Percentiles rank a stretch among this genome's conserved stretches.
Conservation (phyloP, 495 filamentous ascomycete species). For the Barbatosphaeria neglecta region DNA sequence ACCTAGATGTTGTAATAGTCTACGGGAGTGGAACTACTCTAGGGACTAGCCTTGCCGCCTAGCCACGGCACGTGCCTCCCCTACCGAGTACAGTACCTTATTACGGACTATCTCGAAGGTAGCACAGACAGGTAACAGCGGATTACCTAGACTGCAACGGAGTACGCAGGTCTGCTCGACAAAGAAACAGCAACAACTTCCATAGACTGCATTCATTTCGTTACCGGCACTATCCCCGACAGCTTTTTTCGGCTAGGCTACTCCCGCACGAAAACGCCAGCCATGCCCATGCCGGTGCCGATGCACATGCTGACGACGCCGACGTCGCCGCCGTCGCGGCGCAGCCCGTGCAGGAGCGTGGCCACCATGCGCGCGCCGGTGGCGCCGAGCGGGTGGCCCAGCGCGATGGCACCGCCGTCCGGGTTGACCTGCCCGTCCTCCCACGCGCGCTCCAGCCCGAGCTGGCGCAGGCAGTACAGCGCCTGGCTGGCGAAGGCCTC, state of each 20-base stretch:
- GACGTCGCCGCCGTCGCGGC: constrained; percentile 46
- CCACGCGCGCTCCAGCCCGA: constrained; percentile 53
- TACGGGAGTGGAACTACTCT: no score
- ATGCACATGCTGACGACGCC: constrained; percentile 82
- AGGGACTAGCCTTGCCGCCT: no score
- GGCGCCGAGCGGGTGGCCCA: constrained; percentile 87
- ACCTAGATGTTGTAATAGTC: no score
- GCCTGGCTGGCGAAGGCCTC: constrained; percentile 91
- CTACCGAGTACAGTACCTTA: no score
- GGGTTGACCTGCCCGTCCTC: constrained; percentile 66
- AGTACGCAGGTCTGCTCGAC: no score
- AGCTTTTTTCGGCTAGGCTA: constrained; percentile 20
- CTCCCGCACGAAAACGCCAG: constrained; percentile 72
- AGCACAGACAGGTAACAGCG: no score
- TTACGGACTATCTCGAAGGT: no score
- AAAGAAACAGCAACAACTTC: no score
- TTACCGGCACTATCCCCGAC: no score
- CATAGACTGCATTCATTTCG: no score
- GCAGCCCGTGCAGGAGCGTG: constrained; percentile 57
- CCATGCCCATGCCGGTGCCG: constrained; percentile 89
- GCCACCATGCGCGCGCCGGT: constrained; percentile 76
- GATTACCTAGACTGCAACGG: no score
- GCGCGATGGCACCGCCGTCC: constrained; percentile 84
- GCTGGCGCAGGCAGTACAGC: constrained; percentile 62
- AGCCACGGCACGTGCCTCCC: no score